phyloP scores from a whole-genome alignment of 768 basidiomycete genomes.

The Phaeotremella fagi region DNA sequence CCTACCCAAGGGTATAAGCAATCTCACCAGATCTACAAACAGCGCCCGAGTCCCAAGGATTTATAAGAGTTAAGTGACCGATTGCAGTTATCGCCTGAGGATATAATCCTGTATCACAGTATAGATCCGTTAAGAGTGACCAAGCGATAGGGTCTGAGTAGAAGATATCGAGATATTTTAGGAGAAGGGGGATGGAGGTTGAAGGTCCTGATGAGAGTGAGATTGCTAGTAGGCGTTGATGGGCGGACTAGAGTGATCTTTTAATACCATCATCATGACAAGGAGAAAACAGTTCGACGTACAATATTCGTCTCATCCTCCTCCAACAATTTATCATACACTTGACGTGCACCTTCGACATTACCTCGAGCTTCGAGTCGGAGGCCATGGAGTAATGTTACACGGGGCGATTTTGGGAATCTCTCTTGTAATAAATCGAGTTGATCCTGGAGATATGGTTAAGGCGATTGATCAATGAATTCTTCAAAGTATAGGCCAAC shows the following conservation, averaged over 20 bases:
- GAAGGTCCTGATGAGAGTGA: conserved; percentile 18
- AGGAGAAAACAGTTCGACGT: too few relatives aligned
- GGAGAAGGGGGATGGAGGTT: conserved; percentile 29
- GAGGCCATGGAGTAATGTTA: conserved; percentile 41
- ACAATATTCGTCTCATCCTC: conserved; percentile 45
- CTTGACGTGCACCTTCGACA: conserved; percentile 20
- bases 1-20: conserved; percentile 40
- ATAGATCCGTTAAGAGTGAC: conserved; percentile 47
- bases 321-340: conserved; percentile 38
- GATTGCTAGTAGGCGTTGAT: conserved; percentile 45
- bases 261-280: too few relatives aligned
- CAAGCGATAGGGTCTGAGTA: conserved; percentile 48
- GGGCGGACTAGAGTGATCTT: conserved; percentile 30
- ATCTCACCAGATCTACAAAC: conserved; percentile 35
- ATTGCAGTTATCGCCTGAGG: conserved; percentile 32
- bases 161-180: conserved; percentile 47
- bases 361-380: conserved; percentile 38
- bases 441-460: conserved; percentile 29
- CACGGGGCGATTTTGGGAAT: conserved; percentile 44
- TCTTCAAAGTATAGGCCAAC: not conserved
- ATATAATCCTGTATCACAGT: conserved; percentile 38
- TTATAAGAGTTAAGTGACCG: conserved; percentile 35
- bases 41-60: conserved; percentile 34
- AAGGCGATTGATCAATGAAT: not conserved
- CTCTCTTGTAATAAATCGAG: conserved; percentile 25